These are phyloP conservation scores for Pseudonitzschia multiseries DNA, from an alignment of 108 stramenopile species.

Conservation along the genomic window DNA sequence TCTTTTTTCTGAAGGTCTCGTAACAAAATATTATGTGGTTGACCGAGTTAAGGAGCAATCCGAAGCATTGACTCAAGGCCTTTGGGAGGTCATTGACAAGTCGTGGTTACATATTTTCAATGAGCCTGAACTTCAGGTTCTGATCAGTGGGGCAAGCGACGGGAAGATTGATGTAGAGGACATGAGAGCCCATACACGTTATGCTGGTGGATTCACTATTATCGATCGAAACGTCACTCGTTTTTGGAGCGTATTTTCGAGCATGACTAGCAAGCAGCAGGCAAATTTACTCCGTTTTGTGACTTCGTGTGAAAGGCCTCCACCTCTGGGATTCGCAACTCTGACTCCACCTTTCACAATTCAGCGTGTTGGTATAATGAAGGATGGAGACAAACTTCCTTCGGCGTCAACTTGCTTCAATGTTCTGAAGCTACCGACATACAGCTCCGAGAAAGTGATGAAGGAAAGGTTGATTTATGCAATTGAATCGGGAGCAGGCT, in stretches of 20 bases:
- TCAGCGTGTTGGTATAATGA: constrained; percentile 85
- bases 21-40: constrained; percentile 94
- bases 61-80: constrained; percentile 92
- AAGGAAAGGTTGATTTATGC: constrained; percentile 76
- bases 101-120: constrained; percentile 91
- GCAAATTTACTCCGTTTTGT: constrained; percentile 94
- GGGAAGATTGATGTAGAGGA: constrained; percentile 91
- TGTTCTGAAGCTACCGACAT: constrained; percentile 96
- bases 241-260: constrained; percentile 89
- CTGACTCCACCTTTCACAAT: constrained; percentile 97
- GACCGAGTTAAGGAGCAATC: constrained; percentile 88
- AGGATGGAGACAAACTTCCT: constrained; percentile 91
- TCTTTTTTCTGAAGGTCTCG: constrained; percentile 40
- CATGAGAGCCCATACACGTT: constrained; percentile 84
- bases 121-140: constrained; percentile 94
- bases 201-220: constrained; percentile 88
- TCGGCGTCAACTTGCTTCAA: constrained; percentile 98
- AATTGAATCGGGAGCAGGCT: constrained; percentile 88
- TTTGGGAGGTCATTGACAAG: constrained; percentile 92
- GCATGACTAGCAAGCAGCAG: constrained; percentile 77
- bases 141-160: constrained; percentile 87
- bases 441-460: constrained; percentile 91
- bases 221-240: constrained; percentile 78
- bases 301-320: constrained; percentile 95
- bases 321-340: constrained; percentile 93